These are phyloP conservation scores for Botrytis byssoidea DNA, from an alignment of 2,329 filamentous ascomycete species.

Conservation along the genomic window DNA sequence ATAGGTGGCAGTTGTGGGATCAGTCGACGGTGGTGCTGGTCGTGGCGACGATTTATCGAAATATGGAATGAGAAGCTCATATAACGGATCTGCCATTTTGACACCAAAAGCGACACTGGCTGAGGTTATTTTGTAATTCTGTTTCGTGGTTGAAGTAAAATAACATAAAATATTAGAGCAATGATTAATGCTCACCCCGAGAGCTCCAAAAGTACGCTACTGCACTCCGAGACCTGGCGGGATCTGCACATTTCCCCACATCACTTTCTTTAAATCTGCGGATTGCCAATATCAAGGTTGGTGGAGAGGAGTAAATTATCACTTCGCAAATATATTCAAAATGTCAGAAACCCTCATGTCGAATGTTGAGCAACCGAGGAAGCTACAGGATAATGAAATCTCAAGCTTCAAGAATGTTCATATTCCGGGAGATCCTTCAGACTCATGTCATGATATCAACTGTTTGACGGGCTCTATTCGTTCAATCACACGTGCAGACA, in stretches of 20 bases:
- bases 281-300: neutral
- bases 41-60: slow-evolving; percentile 48
- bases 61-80: slow-evolving; percentile 69
- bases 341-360: neutral
- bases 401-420: slow-evolving; percentile 33
- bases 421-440: slow-evolving; percentile 34
- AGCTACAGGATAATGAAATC: too few relatives aligned
- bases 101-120: neutral
- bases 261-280: neutral
- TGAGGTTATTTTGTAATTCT: neutral
- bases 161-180: neutral
- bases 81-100: slow-evolving; percentile 68
- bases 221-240: neutral
- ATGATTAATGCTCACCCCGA: neutral
- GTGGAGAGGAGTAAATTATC: neutral
- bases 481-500: slow-evolving; percentile 34
- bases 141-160: neutral
- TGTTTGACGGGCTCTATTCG: slow-evolving; percentile 35
- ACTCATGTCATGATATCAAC: slow-evolving; percentile 40
- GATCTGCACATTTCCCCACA: neutral
- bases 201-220: slow-evolving; percentile 15
- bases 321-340: neutral
- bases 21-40: slow-evolving; percentile 43
- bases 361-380: neutral
- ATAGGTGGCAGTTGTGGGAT: slow-evolving; percentile 64